A percentile compares a stretch with the other conserved stretches of the same genome.
These are phyloP conservation scores for Amanita rimosa DNA, from an alignment of 768 basidiomycete genomes.

Conservation along the genomic window DNA sequence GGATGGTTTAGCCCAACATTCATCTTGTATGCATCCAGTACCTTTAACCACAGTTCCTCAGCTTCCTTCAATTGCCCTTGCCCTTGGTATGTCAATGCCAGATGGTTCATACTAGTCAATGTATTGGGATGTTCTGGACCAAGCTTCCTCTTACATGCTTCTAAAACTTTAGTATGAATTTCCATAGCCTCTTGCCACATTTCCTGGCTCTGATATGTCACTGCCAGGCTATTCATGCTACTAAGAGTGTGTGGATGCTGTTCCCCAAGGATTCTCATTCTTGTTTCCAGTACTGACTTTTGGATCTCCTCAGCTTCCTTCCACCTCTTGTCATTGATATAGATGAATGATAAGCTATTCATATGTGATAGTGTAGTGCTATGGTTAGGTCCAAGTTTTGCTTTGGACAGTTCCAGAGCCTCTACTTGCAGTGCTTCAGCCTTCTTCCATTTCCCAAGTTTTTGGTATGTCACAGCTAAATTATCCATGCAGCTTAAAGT, in stretches of 20 bases:
- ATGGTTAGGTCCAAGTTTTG: not conserved
- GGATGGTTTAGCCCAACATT: not conserved
- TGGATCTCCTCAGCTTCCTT: not conserved
- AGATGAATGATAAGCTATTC: not conserved
- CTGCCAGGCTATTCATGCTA: not conserved
- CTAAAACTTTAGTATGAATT: too few species aligned
- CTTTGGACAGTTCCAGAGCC: slow-evolving; percentile 5
- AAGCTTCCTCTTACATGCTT: too few species aligned
- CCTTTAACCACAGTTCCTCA: too few species aligned
- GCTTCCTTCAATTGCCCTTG: too few species aligned
- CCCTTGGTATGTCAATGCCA: too few species aligned
- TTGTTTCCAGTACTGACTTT: not conserved
- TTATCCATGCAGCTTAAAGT: slow-evolving; percentile 5
- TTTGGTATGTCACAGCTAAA: slow-evolving; percentile 6
- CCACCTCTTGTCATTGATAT: not conserved
- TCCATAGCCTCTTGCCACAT: too few species aligned
- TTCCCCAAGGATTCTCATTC: not conserved
- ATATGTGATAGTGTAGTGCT: not conserved
- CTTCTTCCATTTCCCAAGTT: not conserved
- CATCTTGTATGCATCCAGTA: not conserved
- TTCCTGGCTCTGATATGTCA: not conserved
- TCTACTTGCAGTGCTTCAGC: slow-evolving; percentile 6
- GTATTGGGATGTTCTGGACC: too few species aligned
- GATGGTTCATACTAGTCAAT: too few species aligned
- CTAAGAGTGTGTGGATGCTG: not conserved